Evolutionary conservation across 129 eudicot genomes (phyloP).

Genomic region (Logfia minima): DNA sequence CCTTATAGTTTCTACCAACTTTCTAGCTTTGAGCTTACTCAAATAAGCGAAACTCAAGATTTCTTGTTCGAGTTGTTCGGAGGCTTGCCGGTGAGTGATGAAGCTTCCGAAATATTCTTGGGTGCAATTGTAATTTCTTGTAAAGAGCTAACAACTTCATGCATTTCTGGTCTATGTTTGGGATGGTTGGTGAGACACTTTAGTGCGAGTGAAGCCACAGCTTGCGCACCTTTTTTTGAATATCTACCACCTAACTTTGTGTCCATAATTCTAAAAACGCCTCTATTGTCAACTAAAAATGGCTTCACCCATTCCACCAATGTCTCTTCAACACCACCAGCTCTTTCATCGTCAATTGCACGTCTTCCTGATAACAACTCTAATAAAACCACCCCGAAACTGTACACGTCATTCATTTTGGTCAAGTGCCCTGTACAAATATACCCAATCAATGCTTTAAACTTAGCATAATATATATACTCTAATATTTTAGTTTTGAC

Average conservation of each 20-base stretch:
- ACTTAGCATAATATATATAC: neutral
- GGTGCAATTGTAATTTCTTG: slow-evolving; percentile 43
- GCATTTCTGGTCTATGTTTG: slow-evolving; percentile 61
- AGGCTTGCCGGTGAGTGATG: neutral
- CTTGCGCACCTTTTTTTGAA: slow-evolving; percentile 64
- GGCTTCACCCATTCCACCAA: slow-evolving; percentile 85
- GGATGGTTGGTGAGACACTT: slow-evolving; percentile 59
- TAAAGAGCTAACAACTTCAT: slow-evolving; percentile 47
- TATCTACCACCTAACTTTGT: slow-evolving; percentile 69
- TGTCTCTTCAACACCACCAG: slow-evolving; percentile 58
- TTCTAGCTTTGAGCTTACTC: neutral
- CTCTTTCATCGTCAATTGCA: slow-evolving; percentile 56
- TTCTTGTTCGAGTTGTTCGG: too few species aligned
- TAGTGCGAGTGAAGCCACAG: slow-evolving; percentile 52
- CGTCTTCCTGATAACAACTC: slow-evolving; percentile 74
- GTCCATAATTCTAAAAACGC: slow-evolving; percentile 78
- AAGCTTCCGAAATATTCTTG: slow-evolving; percentile 13
- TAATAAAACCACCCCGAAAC: slow-evolving; percentile 71
- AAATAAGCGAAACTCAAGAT: neutral
- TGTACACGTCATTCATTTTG: slow-evolving; percentile 64
- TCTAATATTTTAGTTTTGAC: slow-evolving; percentile 17
- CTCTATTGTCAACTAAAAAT: slow-evolving; percentile 52
- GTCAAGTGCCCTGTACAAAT: slow-evolving; percentile 57
- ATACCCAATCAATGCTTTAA: neutral
- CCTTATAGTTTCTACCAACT: neutral